Conservation (phyloP, 805 yeast species). For the Pichia manshurica region DNA sequence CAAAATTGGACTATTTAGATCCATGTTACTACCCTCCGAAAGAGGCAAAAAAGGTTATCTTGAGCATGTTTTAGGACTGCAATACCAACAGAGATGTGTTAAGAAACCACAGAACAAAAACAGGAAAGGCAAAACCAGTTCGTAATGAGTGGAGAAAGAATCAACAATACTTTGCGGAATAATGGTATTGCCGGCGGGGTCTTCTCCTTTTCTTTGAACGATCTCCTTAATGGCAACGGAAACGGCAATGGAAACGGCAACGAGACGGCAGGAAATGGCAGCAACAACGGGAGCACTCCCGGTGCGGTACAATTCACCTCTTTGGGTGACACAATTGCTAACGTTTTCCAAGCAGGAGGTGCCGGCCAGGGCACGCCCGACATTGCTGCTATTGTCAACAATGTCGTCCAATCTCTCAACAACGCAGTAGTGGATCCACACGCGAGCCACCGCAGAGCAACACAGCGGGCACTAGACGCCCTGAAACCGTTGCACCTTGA, state of each 20-base stretch:
- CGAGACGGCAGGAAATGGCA: not conserved
- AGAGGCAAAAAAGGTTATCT: no score
- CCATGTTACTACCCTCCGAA: no score
- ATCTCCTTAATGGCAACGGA: not conserved
- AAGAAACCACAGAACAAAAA: no score
- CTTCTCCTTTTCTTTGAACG: slow-evolving; percentile 4
- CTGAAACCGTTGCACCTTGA: slow-evolving; percentile 18
- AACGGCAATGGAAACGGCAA: not conserved
- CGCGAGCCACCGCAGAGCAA: slow-evolving; percentile 15
- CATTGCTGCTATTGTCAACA: not conserved
- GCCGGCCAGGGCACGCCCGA: not conserved
- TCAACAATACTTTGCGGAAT: not conserved
- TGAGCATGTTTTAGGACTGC: no score
- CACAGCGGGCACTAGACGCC: slow-evolving; percentile 29
- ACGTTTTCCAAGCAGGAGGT: not conserved
- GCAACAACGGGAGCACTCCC: not conserved
- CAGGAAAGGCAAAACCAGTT: not conserved
- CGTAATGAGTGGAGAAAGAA: slow-evolving; percentile 1
- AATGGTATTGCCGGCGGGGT: slow-evolving; percentile 3
- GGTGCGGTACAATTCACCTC: not conserved
- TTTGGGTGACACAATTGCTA: slow-evolving; percentile 3
- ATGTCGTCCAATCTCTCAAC: not conserved
- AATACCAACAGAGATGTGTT: no score
- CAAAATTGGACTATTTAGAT: not conserved
- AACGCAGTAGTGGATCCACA: not conserved